Evolutionary conservation across 2,329 filamentous ascomycete genomes (phyloP).

Genomic region (Helotiales sp.): DNA sequence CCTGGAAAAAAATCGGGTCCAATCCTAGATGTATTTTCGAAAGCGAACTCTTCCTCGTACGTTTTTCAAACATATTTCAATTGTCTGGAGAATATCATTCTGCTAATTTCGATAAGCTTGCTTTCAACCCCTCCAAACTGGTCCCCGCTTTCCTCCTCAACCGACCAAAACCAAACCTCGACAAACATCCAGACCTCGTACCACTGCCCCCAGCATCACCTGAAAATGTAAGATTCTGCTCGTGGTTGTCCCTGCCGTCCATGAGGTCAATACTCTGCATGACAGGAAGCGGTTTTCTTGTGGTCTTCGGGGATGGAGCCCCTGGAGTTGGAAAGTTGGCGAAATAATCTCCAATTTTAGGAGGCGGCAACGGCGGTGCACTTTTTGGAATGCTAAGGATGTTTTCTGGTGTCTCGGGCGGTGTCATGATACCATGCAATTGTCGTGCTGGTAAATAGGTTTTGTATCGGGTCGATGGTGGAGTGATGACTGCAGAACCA

Average conservation of each 20-base stretch:
- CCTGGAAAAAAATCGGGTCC: too few relatives aligned
- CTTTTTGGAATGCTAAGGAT: background rate
- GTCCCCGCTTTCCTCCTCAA: slow-evolving; percentile 6
- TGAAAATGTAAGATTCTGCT: too few relatives aligned
- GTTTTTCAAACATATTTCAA: background rate
- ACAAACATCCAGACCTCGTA: slow-evolving; percentile 4
- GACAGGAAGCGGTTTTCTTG: background rate
- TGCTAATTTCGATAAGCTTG: background rate
- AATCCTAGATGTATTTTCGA: too few relatives aligned
- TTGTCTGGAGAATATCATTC: background rate
- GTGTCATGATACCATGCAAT: slow-evolving; percentile 3
- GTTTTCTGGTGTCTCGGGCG: background rate
- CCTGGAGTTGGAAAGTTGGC: background rate
- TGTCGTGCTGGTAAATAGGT: slow-evolving; percentile 15
- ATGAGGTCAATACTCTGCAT: background rate
- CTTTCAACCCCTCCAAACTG: background rate
- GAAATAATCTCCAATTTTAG: background rate
- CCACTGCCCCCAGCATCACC: background rate
- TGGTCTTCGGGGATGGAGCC: background rate
- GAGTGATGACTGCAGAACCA: slow-evolving; percentile 19
- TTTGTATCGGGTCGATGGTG: slow-evolving; percentile 10
- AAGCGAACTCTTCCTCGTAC: too few relatives aligned
- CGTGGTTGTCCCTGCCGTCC: background rate
- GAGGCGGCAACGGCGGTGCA: background rate
- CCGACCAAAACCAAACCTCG: slow-evolving; percentile 8